These are phyloP conservation scores for Yamadazyma sp. DNA, from an alignment of 805 yeast genomes.

Conservation along the genomic window DNA sequence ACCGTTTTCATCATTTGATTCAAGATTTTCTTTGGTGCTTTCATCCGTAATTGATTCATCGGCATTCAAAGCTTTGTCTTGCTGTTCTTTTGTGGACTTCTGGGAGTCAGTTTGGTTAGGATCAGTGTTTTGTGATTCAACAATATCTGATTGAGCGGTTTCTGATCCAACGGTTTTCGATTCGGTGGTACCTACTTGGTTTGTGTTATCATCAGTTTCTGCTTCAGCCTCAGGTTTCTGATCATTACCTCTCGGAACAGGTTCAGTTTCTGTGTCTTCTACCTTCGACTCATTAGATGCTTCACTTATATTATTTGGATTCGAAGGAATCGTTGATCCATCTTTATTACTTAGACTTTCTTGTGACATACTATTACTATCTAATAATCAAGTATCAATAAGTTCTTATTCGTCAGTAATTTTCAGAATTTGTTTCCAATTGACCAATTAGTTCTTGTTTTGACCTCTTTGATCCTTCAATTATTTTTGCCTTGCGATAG, in stretches of 20 bases:
- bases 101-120: background rate
- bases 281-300: background rate
- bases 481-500: too few relatives aligned
- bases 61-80: background rate
- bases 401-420: too few relatives aligned
- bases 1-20: background rate
- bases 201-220: background rate
- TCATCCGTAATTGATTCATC: background rate
- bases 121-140: background rate
- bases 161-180: background rate
- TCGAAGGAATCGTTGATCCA: background rate
- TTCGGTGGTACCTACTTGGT: background rate
- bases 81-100: background rate
- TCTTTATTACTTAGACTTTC: slow-evolving; percentile 2
- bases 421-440: too few relatives aligned
- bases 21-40: background rate
- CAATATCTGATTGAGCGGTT: background rate
- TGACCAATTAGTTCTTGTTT: too few relatives aligned
- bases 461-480: too few relatives aligned
- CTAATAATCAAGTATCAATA: too few relatives aligned
- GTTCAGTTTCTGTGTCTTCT: slow-evolving; percentile 1
- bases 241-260: slow-evolving; percentile 4
- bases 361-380: slow-evolving; percentile 1
- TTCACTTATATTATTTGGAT: background rate
- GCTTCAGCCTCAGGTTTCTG: background rate